phyloP scores from a whole-genome alignment of 768 basidiomycete genomes.

The Thelephora ganbajun region DNA sequence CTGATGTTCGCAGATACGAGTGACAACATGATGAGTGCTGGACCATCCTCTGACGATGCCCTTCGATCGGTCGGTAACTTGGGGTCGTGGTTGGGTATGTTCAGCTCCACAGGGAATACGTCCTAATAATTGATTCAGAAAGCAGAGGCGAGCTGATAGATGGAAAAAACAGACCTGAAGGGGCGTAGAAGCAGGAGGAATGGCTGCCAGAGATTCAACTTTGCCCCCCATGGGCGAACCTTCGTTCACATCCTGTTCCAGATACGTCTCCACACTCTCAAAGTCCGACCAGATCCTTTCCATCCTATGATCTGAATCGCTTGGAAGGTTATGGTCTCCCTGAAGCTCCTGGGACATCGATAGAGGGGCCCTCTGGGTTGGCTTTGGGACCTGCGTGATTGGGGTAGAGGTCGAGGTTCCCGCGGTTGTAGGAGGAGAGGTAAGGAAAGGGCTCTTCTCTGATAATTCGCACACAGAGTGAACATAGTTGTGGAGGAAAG shows the following conservation, averaged over 20 bases:
- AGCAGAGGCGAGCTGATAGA: not conserved
- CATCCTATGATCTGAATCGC: conserved; percentile 74
- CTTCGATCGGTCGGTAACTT: conserved; percentile 28
- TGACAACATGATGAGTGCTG: conserved; percentile 78
- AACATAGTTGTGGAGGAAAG: conserved; percentile 85
- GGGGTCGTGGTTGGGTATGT: conserved; percentile 54
- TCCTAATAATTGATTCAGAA: conserved; percentile 28
- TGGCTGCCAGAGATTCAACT: conserved; percentile 35
- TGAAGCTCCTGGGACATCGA: not conserved
- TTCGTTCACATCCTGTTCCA: conserved; percentile 33
- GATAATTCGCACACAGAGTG: conserved; percentile 64
- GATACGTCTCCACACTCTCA: conserved; percentile 63
- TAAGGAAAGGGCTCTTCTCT: conserved; percentile 26
- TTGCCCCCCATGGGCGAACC: conserved; percentile 38
- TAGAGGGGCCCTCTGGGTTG: not conserved
- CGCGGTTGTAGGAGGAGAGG: conserved; percentile 1
- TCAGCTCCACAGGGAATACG: conserved; percentile 62
- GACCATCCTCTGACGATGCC: conserved; percentile 67
- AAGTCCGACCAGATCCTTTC: conserved; percentile 83
- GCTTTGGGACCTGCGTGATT: conserved; percentile 1
- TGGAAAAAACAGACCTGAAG: conserved; percentile 35
- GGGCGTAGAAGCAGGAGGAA: conserved; percentile 30
- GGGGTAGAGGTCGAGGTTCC: conserved; percentile 5
- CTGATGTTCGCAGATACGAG: conserved; percentile 81
- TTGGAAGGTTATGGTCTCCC: conserved; percentile 27